phyloP scores from a whole-genome alignment of 1,284 basidiomycete genomes.

The Microstroma glucosiphilum region DNA sequence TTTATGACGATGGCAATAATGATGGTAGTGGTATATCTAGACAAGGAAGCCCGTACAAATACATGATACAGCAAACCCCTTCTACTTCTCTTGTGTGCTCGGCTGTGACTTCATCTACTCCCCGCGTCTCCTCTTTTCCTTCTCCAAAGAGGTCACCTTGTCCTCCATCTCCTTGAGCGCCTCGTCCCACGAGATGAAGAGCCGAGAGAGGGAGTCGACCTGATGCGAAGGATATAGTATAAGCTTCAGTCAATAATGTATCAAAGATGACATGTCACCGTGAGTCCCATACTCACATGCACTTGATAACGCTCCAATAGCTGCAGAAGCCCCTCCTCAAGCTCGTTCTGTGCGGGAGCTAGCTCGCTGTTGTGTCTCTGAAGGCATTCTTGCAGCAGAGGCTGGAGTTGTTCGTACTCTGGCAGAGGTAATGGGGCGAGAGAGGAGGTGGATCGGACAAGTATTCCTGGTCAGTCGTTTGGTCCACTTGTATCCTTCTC shows the following conservation, averaged over 20 bases:
- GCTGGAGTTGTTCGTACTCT: background rate
- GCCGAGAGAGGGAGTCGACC: constrained; percentile 3
- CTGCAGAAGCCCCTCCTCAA: background rate
- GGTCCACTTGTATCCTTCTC: background rate
- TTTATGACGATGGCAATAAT: background rate
- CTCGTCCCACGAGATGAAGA: constrained; percentile 4
- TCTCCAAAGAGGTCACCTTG: background rate
- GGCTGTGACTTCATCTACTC: too few relatives aligned
- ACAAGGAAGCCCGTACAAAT: too few relatives aligned
- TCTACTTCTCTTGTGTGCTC: too few relatives aligned
- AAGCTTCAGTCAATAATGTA: background rate
- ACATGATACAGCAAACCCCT: too few relatives aligned
- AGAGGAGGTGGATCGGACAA: too few relatives aligned
- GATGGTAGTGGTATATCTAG: background rate
- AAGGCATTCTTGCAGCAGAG: background rate
- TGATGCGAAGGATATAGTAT: background rate
- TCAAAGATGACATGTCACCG: background rate
- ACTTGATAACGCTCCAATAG: background rate
- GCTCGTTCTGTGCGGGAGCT: background rate
- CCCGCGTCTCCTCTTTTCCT: too few relatives aligned
- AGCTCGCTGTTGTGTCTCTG: background rate
- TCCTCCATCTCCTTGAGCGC: constrained; percentile 3
- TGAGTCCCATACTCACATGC: background rate
- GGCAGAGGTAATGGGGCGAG: too few relatives aligned
- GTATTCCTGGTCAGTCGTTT: background rate